Evolutionary conservation across 2,329 filamentous ascomycete species (phyloP), one percentile per base, ranked within the genome.

Genomic region (Sporothrix protearum): DNA sequence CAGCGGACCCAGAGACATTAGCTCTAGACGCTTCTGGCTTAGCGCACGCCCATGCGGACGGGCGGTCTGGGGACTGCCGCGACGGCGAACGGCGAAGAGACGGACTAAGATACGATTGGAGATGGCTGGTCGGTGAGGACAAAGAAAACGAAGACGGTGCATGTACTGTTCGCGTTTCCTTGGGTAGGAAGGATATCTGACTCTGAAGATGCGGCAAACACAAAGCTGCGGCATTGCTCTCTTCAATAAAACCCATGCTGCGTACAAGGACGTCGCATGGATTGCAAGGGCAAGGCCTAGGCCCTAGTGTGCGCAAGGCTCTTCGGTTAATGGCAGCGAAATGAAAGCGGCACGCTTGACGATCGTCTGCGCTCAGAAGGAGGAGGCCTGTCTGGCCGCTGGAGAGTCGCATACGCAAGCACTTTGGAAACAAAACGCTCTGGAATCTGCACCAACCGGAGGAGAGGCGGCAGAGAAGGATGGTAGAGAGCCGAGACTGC

Each of bases 21-120:
- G 71, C 63, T 61, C 69, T 63, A 59, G 63, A 68, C 71, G 49
- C 42, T 70, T 57, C 42, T 49, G 42, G 39, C 39, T 39, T 73
- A 73, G 71, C 64, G 71, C 61, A 45, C 33, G 61, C 36, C 57
- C 69, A 71, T 49, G 51, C 69, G 71, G 69, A 64, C 71, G 71
- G 71, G 71, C 69, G 71, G 71, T 68, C 71, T 69, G 69, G 71
- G 53, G 69, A 68, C 63, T 73, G 71, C 71, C 71, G 71, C 22
- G 71, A 55, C 42, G 68, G 53, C 39, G 33, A 45, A 55, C 42
- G 68, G 53, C 39, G 33, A 45, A 67, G 45, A 9, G 57, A 61
- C 61, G 39, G 55, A 47, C 28, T 63, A 10, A 28, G 12, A 28
- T 70, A n/a, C n/a, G n/a, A n/a, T 42, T 36, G 10, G 57, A 36